phyloP scores from a whole-genome alignment of 441 rosid genomes.

The Gossypium gossypioides region DNA sequence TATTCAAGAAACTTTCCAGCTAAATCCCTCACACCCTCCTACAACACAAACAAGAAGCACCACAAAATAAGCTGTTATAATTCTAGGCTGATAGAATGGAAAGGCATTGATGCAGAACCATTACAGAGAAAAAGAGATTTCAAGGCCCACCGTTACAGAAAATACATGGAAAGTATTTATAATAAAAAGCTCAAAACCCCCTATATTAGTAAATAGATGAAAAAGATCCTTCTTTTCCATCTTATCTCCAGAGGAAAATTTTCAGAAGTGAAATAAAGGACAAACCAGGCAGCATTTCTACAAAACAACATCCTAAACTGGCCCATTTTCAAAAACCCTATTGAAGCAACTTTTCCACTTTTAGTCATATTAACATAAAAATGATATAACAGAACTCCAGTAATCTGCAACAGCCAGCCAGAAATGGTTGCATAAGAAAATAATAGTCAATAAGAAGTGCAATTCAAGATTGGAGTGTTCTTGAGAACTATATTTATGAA shows the following conservation, averaged over 20 bases:
- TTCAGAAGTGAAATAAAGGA: neutral
- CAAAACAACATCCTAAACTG: neutral
- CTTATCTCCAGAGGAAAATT: neutral
- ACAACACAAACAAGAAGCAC: conserved; percentile 18
- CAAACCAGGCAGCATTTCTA: neutral
- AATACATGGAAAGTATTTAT: neutral
- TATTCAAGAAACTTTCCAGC: conserved; percentile 55
- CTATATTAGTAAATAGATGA: neutral
- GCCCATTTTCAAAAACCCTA: neutral
- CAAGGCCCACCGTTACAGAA: neutral
- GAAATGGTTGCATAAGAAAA: neutral
- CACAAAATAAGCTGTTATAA: neutral
- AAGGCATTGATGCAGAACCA: neutral
- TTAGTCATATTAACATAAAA: neutral
- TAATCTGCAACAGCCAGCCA: neutral
- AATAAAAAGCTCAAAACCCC: neutral
- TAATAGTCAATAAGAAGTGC: neutral
- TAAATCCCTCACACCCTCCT: conserved; percentile 54
- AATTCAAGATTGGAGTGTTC: neutral
- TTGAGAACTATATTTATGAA: neutral
- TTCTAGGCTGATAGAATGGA: neutral
- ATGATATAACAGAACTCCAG: neutral
- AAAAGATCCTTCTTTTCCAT: neutral
- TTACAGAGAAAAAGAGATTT: neutral
- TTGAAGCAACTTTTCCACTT: neutral